A percentile compares a stretch with the other conserved stretches of the same genome.
phyloP scores from a whole-genome alignment of 139 green algal genomes.

The Coelastrella sp. region DNA sequence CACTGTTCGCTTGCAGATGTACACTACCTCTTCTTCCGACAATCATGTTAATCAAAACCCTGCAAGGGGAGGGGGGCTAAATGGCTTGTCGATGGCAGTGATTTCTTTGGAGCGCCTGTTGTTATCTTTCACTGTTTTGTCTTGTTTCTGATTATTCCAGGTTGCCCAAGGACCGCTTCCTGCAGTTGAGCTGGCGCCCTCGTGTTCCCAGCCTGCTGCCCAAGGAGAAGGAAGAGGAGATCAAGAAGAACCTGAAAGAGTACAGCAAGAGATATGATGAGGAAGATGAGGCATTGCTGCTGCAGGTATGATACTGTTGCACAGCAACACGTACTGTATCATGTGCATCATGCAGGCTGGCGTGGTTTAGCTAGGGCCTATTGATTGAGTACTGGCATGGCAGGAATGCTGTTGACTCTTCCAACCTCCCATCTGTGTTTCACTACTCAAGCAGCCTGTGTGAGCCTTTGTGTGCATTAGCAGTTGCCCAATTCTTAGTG shows the following conservation, averaged over 20 bases:
- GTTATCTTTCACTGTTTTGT: neutral
- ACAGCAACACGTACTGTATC: neutral
- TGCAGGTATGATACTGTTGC: too few species aligned
- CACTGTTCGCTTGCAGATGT: too few species aligned
- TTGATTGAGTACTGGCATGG: too few species aligned
- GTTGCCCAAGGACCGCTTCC: slow-evolving; percentile 84
- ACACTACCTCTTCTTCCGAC: too few species aligned
- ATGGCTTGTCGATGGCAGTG: neutral
- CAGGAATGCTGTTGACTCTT: too few species aligned
- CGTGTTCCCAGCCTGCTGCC: slow-evolving; percentile 87
- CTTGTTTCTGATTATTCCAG: slow-evolving; percentile 49
- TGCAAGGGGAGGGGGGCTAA: too few species aligned
- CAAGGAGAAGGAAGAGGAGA: slow-evolving; percentile 89
- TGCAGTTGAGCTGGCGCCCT: slow-evolving; percentile 96
- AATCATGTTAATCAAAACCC: too few species aligned
- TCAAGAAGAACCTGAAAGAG: slow-evolving; percentile 92
- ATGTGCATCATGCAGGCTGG: neutral
- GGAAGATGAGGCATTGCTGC: slow-evolving; percentile 90
- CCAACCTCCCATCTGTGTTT: too few species aligned
- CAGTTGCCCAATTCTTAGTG: too few species aligned
- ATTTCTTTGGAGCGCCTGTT: too few species aligned
- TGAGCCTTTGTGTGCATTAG: too few species aligned
- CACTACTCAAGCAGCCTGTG: too few species aligned
- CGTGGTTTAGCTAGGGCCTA: neutral
- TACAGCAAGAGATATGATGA: slow-evolving; percentile 96